Evolutionary conservation across 2,329 filamentous ascomycete genomes (phyloP), one percentile per base, ranked within the genome.

Genomic region (Nemania serpens): DNA sequence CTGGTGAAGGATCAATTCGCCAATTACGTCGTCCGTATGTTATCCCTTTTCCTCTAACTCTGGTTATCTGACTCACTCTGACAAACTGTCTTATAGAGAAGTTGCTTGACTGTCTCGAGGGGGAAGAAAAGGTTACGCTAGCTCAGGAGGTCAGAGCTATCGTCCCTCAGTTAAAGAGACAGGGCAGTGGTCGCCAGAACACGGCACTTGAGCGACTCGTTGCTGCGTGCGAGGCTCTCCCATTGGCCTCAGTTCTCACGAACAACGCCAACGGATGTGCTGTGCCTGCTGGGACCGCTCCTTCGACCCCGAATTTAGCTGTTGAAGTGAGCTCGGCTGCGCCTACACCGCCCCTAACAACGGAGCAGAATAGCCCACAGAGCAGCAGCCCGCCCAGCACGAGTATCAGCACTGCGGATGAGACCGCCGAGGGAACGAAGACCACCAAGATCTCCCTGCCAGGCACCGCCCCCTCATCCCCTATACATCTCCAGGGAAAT

Each of bases 11-110:
- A 99, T 73, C 90, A 91, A 66, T 98, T 89, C 74, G 95, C 91
- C 62, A 99, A 99, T 75, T 99, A 98, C 73, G 94, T 98, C 5
- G 90, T 98, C 63, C 94, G 93, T 96, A 86, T 87, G 92, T 87
- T 25, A 20, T 20, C n/a, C 20, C 11, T 45, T 50, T 12, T 33
- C 36, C 39, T 22, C 15, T 20, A 6, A 29, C 4, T 2, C 22
- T 33, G 29, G 5, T 13, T 29, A 39, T 3, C n/a, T 29, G 18
- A n/a, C 29, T 10, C 22, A 18, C 25, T 37, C 13, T 25, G 17
- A 49, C 65, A 73, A 64, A 73, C 74, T 73, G 60, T 76, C 12
- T 20, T 59, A 34, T 72, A 96, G 92, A 97, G 78, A 96, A 93
- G 78, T 82, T 97, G 5, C 80, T 96, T 36, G 81, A 78, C 7